Evolutionary conservation across 1,139 yeast species (phyloP).

Genomic region (Meyerozyma smithsonii): DNA sequence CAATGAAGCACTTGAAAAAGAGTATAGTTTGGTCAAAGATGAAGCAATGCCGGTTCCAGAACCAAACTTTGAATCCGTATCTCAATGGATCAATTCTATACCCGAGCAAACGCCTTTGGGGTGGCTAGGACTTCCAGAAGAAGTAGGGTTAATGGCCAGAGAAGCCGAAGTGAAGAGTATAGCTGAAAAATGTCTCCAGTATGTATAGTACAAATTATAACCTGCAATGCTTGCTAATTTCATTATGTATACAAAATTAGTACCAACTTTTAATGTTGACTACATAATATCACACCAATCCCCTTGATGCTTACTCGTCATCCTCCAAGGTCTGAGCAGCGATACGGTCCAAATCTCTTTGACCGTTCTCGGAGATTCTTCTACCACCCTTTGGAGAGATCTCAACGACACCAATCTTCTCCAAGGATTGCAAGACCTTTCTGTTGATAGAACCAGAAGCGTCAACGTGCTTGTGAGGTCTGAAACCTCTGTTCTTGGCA

Average conservation of each 20-base stretch:
- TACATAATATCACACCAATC: conserved; percentile 3
- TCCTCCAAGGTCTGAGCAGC: conserved; percentile 98
- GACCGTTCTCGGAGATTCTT: conserved; percentile 99
- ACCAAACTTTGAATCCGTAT: background rate
- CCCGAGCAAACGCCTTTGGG: conserved; percentile 58
- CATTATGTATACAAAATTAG: conserved; percentile 3
- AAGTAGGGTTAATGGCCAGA: conserved; percentile 30
- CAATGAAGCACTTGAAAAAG: conserved; percentile 17
- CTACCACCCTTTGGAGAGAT: conserved; percentile 98
- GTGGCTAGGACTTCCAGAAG: conserved; percentile 57
- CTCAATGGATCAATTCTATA: conserved; percentile 47
- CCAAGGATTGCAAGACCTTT: conserved; percentile 95
- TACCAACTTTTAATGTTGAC: conserved; percentile 2
- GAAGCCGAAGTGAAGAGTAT: conserved; percentile 17
- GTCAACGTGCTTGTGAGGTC: conserved; percentile 98
- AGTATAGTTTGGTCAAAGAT: conserved; percentile 6
- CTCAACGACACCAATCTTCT: conserved; percentile 97
- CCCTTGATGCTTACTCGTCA: conserved; percentile 43
- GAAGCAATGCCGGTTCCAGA: conserved; percentile 42
- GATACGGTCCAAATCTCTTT: conserved; percentile 99
- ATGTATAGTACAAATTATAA: background rate
- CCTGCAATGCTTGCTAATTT: conserved; percentile 3
- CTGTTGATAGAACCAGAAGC: conserved; percentile 99
- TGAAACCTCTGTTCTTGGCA: conserved; percentile 98
- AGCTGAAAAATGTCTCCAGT: conserved; percentile 9